Conservation (phyloP, 1,284 basidiomycete species). For the Neolentinus lepideus region DNA sequence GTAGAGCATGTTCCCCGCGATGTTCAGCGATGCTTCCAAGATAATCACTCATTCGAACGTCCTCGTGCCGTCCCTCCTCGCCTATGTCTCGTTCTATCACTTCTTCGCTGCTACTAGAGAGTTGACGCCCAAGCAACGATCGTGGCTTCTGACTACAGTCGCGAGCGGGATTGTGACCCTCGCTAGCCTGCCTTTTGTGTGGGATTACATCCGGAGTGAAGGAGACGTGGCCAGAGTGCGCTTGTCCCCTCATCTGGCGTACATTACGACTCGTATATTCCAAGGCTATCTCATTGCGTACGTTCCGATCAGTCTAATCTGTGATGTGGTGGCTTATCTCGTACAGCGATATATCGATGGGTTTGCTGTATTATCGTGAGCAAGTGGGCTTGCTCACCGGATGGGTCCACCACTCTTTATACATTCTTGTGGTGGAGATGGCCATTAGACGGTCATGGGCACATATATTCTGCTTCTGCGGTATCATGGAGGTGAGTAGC, state of each 20-base stretch:
- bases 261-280: constrained; percentile 29
- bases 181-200: constrained; percentile 38
- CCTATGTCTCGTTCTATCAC: constrained; percentile 26
- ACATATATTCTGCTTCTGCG: constrained; percentile 40
- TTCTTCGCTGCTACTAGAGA: constrained; percentile 24
- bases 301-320: constrained; percentile 14
- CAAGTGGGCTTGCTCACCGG: constrained; percentile 46
- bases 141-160: constrained; percentile 48
- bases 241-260: constrained; percentile 15
- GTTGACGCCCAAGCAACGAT: constrained; percentile 31
- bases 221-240: constrained; percentile 24
- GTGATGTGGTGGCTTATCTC: neutral
- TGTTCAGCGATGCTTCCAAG: neutral
- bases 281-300: constrained; percentile 40
- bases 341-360: constrained; percentile 29
- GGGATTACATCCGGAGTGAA: constrained; percentile 27
- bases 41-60: neutral
- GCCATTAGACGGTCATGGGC: constrained; percentile 30
- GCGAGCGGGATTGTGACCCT: constrained; percentile 37
- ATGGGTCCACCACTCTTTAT: constrained; percentile 53
- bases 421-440: constrained; percentile 41
- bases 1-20: neutral
- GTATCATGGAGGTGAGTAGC: constrained; percentile 46
- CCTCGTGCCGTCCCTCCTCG: constrained; percentile 9
- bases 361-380: constrained; percentile 30